Base-by-base conservation (phyloP, 140 eudicot genomes). In the Bidens hawaiensis region DNA sequence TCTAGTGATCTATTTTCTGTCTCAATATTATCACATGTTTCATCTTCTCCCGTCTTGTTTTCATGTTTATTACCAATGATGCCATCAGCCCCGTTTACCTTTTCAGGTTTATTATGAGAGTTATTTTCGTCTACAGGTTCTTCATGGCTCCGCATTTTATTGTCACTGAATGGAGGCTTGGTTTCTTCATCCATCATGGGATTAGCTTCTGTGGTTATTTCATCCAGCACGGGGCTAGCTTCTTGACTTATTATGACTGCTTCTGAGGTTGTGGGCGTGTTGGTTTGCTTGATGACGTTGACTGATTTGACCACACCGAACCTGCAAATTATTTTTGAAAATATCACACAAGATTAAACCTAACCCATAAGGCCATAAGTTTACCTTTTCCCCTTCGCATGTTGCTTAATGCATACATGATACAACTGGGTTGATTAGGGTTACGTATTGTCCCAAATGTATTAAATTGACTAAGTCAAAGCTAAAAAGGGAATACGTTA, bases 301-400 rank as follows among this genome's bases (percentile, higher is more conserved):
- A 88, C 53, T 24, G 99, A 83, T 71, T 79, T 79, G 48, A 94
- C 85, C 65, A 87, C 64, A 41, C 99, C 99, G 74, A 94, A 94
- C 83, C 99, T 94, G 75, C 73, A 77, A 58, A 3, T 28, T n/a
- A 23, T 12, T 49, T 54, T 18, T 53, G 4, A 41, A 19, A 21
- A 36, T 27, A 38, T 33, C 7, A 2, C 11, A 21, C 10, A 60
- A n/a, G n/a, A n/a, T n/a, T 45, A 1, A n/a, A 45, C 43, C n/a
- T 36, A 36, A 38, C 45, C 45, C 45, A 11, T 38, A 14, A 10
- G 0, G 11, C 45, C 13, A 38, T 30, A 4, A n/a, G n/a, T n/a
- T n/a, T n/a, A n/a, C n/a, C 12, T 38, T 9, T 38, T 38, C 14
- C 45, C 45, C 45, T 38, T 38, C 45, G 13, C 5, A 15, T 11